These are phyloP conservation scores for Pulveroboletus sp. DNA, from an alignment of 768 basidiomycete genomes.

Conservation along the genomic window DNA sequence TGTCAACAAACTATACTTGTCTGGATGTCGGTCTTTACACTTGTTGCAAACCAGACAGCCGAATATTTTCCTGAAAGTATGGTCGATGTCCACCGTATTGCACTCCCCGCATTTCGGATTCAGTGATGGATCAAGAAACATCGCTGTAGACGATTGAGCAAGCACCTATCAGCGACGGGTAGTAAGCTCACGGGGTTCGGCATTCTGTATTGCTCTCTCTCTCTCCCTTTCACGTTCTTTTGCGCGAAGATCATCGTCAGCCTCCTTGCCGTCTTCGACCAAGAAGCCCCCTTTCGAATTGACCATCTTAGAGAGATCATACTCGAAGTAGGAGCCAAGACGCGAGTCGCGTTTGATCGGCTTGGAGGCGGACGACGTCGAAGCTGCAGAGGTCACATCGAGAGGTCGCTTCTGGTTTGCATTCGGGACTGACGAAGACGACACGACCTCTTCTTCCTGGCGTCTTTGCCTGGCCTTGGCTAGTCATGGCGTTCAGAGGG, in stretches of 20 bases:
- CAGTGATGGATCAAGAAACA: constrained; percentile 63
- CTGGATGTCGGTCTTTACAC: constrained; percentile 86
- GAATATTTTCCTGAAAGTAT: constrained; percentile 76
- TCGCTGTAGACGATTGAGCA: constrained; percentile 44
- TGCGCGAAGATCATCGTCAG: constrained; percentile 66
- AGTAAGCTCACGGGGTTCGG: constrained; percentile 58
- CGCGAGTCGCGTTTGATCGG: constrained; percentile 67
- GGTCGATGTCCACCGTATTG: constrained; percentile 83
- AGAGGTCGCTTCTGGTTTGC: constrained; percentile 74
- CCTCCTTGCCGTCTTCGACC: constrained; percentile 80
- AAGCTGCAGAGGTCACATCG: constrained; percentile 48
- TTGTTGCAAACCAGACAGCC: constrained; percentile 80
- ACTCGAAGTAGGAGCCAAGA: constrained; percentile 91
- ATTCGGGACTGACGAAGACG: constrained; percentile 48
- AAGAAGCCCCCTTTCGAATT: constrained; percentile 96
- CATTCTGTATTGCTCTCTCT: constrained; percentile 66
- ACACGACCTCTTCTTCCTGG: constrained; percentile 49
- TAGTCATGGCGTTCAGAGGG: constrained; percentile 24
- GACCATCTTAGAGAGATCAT: constrained; percentile 94
- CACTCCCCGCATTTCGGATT: constrained; percentile 90
- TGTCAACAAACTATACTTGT: constrained; percentile 91
- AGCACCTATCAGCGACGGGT: not conserved
- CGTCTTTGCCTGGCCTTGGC: constrained; percentile 75
- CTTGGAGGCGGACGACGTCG: constrained; percentile 57
- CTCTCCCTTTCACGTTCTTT: constrained; percentile 81